Conservation (phyloP, 495 filamentous ascomycete species). For the Ramalina peruviana region DNA sequence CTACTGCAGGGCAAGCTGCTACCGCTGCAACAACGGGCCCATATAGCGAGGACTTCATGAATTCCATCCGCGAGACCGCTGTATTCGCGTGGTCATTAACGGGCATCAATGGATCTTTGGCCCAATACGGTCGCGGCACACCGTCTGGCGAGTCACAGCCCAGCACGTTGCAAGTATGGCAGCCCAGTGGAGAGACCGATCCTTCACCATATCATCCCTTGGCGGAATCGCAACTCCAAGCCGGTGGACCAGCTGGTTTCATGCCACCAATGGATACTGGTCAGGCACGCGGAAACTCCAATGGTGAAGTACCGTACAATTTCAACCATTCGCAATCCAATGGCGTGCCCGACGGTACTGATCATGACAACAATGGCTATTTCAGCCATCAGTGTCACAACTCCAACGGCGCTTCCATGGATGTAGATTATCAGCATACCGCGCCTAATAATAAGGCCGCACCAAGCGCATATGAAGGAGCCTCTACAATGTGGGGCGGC, state of each 20-base stretch:
- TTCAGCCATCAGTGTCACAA: too few relatives aligned
- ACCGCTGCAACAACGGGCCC: slow-evolving; percentile 29
- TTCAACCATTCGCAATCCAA: too few relatives aligned
- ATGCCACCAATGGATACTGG: neutral
- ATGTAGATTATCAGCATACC: too few relatives aligned
- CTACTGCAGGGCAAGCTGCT: slow-evolving; percentile 29
- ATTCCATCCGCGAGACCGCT: slow-evolving; percentile 67
- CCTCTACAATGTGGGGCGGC: too few relatives aligned
- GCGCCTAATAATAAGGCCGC: too few relatives aligned
- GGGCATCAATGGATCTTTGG: slow-evolving; percentile 67
- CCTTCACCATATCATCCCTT: neutral
- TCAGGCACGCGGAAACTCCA: too few relatives aligned
- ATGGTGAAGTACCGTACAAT: too few relatives aligned
- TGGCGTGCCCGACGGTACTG: too few relatives aligned
- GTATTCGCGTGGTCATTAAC: slow-evolving; percentile 72
- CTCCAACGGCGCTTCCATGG: too few relatives aligned
- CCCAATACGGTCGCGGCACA: slow-evolving; percentile 46
- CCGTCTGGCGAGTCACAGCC: slow-evolving; percentile 43
- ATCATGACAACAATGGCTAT: too few relatives aligned
- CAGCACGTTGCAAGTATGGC: slow-evolving; percentile 43
- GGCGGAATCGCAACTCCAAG: neutral
- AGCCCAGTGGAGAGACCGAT: slow-evolving; percentile 14
- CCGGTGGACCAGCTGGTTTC: neutral
- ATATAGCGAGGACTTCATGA: slow-evolving; percentile 48
- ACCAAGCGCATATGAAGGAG: too few relatives aligned